Evolutionary conservation across 495 filamentous ascomycete genomes (phyloP), one percentile per base, ranked within the genome.

Genomic region (Annulohypoxylon nitens): DNA sequence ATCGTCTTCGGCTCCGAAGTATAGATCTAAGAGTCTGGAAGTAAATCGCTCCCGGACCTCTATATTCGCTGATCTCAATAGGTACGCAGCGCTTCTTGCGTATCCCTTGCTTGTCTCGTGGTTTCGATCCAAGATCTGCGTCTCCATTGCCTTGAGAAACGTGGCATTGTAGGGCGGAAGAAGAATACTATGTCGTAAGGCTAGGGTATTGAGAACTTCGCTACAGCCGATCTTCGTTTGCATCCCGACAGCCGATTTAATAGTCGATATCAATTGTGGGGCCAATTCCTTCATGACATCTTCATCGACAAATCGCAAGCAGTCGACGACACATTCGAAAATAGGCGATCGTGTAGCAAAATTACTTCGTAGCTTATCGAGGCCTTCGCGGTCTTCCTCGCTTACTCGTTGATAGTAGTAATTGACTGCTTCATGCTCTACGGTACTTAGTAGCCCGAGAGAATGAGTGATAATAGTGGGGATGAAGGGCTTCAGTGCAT

Each of bases 211-310:
- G 10, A 99, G 86, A 20, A 97, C 91, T 50, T 93, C 90, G 73
- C 90, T 90, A 71, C 93, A 95, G 34, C 94, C 96, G 57, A 98
- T 90, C 83, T 97, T 98, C 2, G 93, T 95, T 8, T 95, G 95
- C 78, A 98, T 90, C 3, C 94, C 95, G 50, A 99, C 87, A 3
- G 93, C 92, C 18, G 91, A 88, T 71, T 94, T 95, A 78, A 98
- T 91, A 2, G 92, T 90, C 41, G 88, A 88, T 74, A 94, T 89
- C 0, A 99, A 85, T 18, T 81, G 85, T 11, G 88, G 88, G 9
- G 91, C 86, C n/a, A 97, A 83, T 23, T 90, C 85, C 70, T 86
- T 84, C 87, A 97, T 94, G 30, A 90, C 90, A 12, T 81, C 78
- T 3, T 89, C 90, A 77, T 99, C 94, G 6, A 97, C 83, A n/a